Percentiles rank a stretch among this genome's conserved stretches.
These are phyloP conservation scores for Fragaria vesca DNA, from an alignment of 306 rosid species.

Conservation along the genomic window DNA sequence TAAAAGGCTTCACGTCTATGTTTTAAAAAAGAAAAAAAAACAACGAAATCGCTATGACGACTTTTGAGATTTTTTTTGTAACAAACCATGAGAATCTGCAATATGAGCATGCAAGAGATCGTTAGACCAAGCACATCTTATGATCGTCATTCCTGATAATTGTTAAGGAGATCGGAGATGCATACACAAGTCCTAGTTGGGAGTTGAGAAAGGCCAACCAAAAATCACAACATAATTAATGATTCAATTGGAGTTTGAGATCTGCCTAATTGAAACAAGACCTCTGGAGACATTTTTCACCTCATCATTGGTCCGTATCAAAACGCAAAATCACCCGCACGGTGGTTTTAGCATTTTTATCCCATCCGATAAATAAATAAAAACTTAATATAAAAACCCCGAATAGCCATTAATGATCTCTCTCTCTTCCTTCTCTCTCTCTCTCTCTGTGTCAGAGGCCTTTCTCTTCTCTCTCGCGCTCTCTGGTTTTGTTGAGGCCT, in stretches of 20 bases:
- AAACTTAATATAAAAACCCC: not conserved
- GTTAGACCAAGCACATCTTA: no score
- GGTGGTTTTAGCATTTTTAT: not conserved
- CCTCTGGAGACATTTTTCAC: not conserved
- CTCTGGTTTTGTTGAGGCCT: constrained; percentile 29
- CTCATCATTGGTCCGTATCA: not conserved
- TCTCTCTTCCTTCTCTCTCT: not conserved
- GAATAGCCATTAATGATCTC: not conserved
- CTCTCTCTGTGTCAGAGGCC: constrained; percentile 1
- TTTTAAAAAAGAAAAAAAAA: no score
- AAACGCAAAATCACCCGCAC: not conserved
- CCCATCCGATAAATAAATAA: not conserved
- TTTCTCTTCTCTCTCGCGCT: not conserved
- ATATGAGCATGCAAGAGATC: no score
- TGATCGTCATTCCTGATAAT: no score
- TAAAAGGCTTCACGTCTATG: no score
- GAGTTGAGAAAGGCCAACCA: no score
- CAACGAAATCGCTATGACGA: no score
- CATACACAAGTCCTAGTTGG: no score
- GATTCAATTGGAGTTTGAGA: not conserved
- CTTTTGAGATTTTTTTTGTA: no score
- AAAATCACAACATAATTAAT: no score
- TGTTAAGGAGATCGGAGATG: no score
- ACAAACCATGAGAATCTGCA: no score
- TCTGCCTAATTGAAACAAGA: not conserved